These are phyloP conservation scores for Komagataella ulmi DNA, from an alignment of 805 yeast species.

Conservation along the genomic window DNA sequence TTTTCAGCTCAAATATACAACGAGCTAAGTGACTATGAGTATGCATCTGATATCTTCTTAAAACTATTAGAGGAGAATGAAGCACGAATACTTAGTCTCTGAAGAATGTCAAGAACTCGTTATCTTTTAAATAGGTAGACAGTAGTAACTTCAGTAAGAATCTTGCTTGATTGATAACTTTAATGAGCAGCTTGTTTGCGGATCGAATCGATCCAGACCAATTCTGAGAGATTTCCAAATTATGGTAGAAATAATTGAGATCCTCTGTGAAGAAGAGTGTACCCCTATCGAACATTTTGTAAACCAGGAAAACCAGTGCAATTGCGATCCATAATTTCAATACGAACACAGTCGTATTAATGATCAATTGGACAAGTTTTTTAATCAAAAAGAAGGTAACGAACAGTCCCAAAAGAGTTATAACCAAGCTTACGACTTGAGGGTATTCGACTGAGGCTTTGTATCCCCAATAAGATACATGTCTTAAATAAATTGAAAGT, in stretches of 20 bases:
- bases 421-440: background rate
- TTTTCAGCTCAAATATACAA: slow-evolving; percentile 51
- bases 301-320: slow-evolving; percentile 1
- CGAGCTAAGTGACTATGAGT: slow-evolving; percentile 37
- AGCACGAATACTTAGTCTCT: slow-evolving; percentile 1
- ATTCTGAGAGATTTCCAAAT: background rate
- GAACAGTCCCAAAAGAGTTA: background rate
- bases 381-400: background rate
- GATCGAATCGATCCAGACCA: background rate
- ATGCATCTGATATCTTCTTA: slow-evolving; percentile 27
- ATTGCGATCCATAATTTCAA: background rate
- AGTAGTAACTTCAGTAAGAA: background rate
- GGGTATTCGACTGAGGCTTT: background rate
- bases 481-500: background rate
- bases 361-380: background rate
- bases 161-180: background rate
- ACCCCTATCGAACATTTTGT: background rate
- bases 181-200: background rate
- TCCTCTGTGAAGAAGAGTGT: slow-evolving; percentile 1
- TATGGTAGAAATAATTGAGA: background rate
- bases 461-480: background rate
- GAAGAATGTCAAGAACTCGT: background rate
- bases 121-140: background rate
- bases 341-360: background rate
- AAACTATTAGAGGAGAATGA: slow-evolving; percentile 13